Base-by-base conservation (phyloP, 164 flowering plant genomes). In the Aristolochia californica region DNA sequence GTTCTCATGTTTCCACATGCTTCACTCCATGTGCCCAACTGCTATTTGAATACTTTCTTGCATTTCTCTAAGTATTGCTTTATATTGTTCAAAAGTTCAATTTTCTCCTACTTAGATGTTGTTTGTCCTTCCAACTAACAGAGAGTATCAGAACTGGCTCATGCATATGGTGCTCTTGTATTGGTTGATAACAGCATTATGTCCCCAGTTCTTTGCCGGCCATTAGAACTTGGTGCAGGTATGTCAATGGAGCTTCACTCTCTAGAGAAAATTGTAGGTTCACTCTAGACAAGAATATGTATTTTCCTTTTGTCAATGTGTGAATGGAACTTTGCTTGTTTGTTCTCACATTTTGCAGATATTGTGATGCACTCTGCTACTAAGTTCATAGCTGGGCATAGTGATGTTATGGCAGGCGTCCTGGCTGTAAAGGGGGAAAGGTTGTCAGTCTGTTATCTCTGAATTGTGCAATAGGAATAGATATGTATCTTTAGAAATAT, bases 341-440 rank as follows among this genome's bases (percentile, higher is more conserved):
- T 28, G 50, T 59, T 25, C 57, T 48, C 27, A 22, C 14, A 13
- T 24, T 45, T 70, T 72, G 23, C 81, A 88, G 99, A 90, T 68
- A 90, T 94, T 67, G 97, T 94, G 65, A 88, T 94, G 97, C 91
- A 90, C 75, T 90, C 97, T 0, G 99, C 97, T 14, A 90, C 99
- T 5, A 90, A 94, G 68, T 94, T 94, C 67, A 84, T 90, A 61
- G 67, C 96, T 64, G 97, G 99, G 49, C 99, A 94, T 62, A 82
- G 94, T 74, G 97, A 90, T 78, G 68, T 90, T 27, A 88, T 94
- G 97, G 99, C 95, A 0, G 97, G 99, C 25, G 89, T 88, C 26
- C 87, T 90, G 77, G 87, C 95, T 62, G 82, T 90, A 13, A 94
- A 79, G 75, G 95, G 89, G 43, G 89, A 90, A 78, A 90, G 95